Evolutionary conservation across 257 asterid genomes (phyloP).

Genomic region (Penstemon newberryi): DNA sequence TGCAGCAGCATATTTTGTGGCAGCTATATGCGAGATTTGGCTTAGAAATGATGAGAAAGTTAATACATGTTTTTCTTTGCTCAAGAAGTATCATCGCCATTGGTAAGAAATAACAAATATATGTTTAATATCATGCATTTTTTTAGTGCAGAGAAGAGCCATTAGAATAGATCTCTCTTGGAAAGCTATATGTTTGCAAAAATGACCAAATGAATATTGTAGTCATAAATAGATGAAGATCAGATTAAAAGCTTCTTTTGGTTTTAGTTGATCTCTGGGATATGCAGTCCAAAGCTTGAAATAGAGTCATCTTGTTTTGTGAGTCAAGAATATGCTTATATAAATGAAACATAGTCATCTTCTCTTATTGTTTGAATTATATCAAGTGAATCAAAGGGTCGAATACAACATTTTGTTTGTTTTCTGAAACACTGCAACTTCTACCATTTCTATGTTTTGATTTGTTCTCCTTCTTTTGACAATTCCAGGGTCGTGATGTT

Average conservation of each 20-base stretch:
- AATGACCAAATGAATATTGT: constrained; percentile 10
- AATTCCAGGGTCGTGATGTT: constrained; percentile 47
- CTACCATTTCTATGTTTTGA: constrained; percentile 7
- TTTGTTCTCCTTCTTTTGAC: background rate
- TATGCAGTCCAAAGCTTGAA: constrained; percentile 2
- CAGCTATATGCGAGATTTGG: constrained; percentile 74
- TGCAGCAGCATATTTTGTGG: constrained; percentile 53
- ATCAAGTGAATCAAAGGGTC: background rate
- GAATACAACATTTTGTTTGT: background rate
- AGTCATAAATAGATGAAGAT: background rate
- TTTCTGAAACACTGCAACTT: background rate
- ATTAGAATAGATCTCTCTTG: background rate
- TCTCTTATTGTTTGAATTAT: background rate
- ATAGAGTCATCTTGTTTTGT: background rate
- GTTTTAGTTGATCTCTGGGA: background rate
- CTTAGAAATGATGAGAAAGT: constrained; percentile 60
- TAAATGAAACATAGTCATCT: background rate
- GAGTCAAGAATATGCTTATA: background rate
- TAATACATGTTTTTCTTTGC: constrained; percentile 49
- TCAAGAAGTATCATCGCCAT: constrained; percentile 59
- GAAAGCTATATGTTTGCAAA: background rate
- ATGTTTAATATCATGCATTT: constrained; percentile 12
- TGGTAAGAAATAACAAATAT: constrained; percentile 41
- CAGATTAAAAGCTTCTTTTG: constrained; percentile 4
- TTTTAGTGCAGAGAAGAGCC: constrained; percentile 1